Evolutionary conservation across 192 early-diverging fungal species (phyloP).

Genomic region (Chytriomyces confervae): DNA sequence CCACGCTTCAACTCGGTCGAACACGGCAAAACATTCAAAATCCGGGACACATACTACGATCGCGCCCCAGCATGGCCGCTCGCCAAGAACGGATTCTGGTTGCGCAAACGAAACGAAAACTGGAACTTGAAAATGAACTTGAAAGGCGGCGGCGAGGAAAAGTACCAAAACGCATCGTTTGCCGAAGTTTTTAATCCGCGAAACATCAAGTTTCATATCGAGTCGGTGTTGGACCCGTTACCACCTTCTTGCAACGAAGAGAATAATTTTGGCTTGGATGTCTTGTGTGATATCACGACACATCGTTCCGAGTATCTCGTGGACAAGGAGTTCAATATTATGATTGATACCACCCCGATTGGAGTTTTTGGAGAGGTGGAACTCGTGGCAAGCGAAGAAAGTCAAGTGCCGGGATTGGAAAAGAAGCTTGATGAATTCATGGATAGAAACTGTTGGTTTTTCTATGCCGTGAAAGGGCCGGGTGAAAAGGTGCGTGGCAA

Average conservation of each 20-base stretch:
- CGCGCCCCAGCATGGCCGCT: not conserved
- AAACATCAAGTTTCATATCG: not conserved
- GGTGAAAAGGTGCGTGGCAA: not conserved
- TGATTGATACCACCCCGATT: not conserved
- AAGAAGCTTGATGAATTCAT: not conserved
- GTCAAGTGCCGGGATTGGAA: slow-evolving; percentile 1
- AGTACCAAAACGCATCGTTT: not conserved
- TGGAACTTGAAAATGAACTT: not conserved
- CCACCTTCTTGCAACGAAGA: not conserved
- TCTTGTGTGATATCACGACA: not conserved
- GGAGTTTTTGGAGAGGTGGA: not conserved
- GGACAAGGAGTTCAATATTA: not conserved
- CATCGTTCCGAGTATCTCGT: not conserved
- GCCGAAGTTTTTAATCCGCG: not conserved
- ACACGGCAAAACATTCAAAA: not conserved
- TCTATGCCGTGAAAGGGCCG: not conserved
- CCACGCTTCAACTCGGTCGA: not conserved
- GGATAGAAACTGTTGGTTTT: not conserved
- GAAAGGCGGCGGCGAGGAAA: not conserved
- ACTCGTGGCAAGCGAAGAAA: not conserved
- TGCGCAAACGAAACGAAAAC: not conserved
- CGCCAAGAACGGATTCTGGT: not conserved
- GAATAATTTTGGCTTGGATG: not conserved
- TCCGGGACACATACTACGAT: not conserved
- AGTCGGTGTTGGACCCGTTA: not conserved